Evolutionary conservation across 2,329 filamentous ascomycete genomes (phyloP), one percentile per base, ranked within the genome.

Genomic region (Aureobasidium melanogenum): DNA sequence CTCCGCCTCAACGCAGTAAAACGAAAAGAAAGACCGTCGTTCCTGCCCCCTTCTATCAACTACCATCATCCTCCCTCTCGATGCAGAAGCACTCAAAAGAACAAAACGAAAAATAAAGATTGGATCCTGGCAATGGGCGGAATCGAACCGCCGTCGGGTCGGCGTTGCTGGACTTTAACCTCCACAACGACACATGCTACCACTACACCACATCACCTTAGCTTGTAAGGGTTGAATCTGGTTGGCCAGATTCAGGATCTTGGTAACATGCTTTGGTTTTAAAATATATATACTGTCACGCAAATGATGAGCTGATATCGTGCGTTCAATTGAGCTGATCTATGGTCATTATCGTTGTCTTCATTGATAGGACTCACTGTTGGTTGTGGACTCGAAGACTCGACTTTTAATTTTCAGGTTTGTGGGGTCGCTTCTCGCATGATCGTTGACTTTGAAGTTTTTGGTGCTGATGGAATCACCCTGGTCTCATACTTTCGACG

Each of bases 121-220:
- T 1, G 5, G 50, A 54, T 54, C 50, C 50, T 54, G 50, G 50
- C 50, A 54, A 51, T 51, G 48, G 48, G 36, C 50, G 50, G 50
- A 54, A 54, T 54, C 50, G 50, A 54, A 54, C 50, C 50, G 50
- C 50, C 50, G 50, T 54, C 50, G 50, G 36, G 36, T 54, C 50
- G 32, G 50, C 32, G 50, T 54, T 54, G 47, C 47, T 54, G 50
- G 32, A 54, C 2, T 54, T 38, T 54, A 39, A 54, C 36, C 32
- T 54, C 50, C 50, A 54, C 50, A 54, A 54, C 32, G 50, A 54
- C 36, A 39, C 50, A 54, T 54, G 50, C 50, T 54, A 54, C 50
- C 50, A 54, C 50, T 54, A 54, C 50, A 54, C 50, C 50, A 54
- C 50, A 54, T 54, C 50, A 54, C 50, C 50, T 54, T 54, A 39